These are phyloP conservation scores for Luzula sylvatica DNA, from an alignment of 176 grass and related monocot species.

Conservation along the genomic window DNA sequence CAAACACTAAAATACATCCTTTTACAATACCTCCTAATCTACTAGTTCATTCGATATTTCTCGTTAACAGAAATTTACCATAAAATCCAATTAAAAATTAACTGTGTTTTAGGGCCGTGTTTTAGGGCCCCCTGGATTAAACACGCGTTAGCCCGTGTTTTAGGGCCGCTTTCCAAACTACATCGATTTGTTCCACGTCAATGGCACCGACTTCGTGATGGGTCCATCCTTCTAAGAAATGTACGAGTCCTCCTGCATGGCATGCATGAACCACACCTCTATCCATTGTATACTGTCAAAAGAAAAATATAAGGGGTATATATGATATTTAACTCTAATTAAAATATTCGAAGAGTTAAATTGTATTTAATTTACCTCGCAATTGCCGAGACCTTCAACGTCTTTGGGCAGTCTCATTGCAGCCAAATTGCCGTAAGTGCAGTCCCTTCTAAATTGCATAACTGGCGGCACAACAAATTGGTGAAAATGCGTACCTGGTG, in stretches of 20 bases:
- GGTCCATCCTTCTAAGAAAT: slow-evolving; percentile 77
- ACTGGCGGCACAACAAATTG: slow-evolving; percentile 95
- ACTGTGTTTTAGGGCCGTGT: slow-evolving; percentile 35
- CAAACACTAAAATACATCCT: too few species aligned
- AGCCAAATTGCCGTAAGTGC: slow-evolving; percentile 78
- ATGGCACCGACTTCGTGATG: slow-evolving; percentile 96
- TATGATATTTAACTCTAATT: too few species aligned
- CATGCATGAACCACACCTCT: slow-evolving; percentile 95
- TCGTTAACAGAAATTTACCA: neutral
- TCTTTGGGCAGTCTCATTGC: slow-evolving; percentile 93
- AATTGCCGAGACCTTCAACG: slow-evolving; percentile 58
- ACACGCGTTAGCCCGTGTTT: slow-evolving; percentile 56
- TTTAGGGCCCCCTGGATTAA: slow-evolving; percentile 53
- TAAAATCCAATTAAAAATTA: neutral
- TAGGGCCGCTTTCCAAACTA: slow-evolving; percentile 78
- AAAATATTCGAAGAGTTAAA: neutral
- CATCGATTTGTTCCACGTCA: slow-evolving; percentile 72
- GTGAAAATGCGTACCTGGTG: slow-evolving; percentile 84
- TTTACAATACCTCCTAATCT: too few species aligned
- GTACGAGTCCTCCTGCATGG: slow-evolving; percentile 91
- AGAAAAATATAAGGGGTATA: neutral
- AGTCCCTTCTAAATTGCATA: slow-evolving; percentile 71
- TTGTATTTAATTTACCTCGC: slow-evolving; percentile 42
- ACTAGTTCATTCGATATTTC: too few species aligned
- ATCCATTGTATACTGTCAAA: slow-evolving; percentile 70